Evolutionary conservation across 352 stramenopile genomes (phyloP).

Genomic region (Globisporangium sylvaticum): DNA sequence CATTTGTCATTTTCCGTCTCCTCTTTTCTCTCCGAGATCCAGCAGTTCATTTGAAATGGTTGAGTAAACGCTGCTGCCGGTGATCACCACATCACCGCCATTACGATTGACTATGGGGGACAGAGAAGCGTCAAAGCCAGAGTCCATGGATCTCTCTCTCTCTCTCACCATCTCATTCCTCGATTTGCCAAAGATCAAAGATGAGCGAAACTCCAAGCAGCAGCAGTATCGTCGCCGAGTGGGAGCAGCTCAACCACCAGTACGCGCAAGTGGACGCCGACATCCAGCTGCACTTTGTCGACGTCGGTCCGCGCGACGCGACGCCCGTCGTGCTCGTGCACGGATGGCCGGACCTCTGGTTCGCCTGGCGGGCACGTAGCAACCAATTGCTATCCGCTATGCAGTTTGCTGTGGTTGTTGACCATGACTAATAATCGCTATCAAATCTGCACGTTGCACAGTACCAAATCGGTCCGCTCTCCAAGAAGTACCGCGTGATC

Average conservation of each 20-base stretch:
- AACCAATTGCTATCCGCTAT: background rate
- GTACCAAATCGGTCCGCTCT: slow-evolving; percentile 48
- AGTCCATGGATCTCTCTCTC: background rate
- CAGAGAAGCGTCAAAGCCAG: background rate
- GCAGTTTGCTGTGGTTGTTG: background rate
- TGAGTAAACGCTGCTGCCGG: background rate
- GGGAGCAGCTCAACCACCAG: slow-evolving; percentile 7
- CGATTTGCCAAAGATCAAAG: background rate
- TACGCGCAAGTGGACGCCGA: slow-evolving; percentile 12
- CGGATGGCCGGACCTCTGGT: slow-evolving; percentile 58
- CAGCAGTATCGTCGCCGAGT: too few relatives aligned
- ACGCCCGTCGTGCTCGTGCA: slow-evolving; percentile 53
- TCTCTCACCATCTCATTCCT: background rate
- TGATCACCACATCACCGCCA: background rate
- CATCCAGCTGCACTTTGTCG: slow-evolving; percentile 26
- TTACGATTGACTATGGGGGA: background rate
- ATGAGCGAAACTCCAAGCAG: background rate
- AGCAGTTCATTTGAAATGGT: background rate
- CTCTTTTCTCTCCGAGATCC: background rate
- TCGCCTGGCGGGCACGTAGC: slow-evolving; percentile 45
- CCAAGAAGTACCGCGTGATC: slow-evolving; percentile 50
- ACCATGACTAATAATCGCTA: too few relatives aligned
- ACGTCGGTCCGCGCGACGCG: slow-evolving; percentile 37
- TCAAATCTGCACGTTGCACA: slow-evolving; percentile 8
- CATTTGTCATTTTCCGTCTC: background rate